Evolutionary conservation across 352 stramenopile species (phyloP).

Genomic region (Blastocystis hominis): DNA sequence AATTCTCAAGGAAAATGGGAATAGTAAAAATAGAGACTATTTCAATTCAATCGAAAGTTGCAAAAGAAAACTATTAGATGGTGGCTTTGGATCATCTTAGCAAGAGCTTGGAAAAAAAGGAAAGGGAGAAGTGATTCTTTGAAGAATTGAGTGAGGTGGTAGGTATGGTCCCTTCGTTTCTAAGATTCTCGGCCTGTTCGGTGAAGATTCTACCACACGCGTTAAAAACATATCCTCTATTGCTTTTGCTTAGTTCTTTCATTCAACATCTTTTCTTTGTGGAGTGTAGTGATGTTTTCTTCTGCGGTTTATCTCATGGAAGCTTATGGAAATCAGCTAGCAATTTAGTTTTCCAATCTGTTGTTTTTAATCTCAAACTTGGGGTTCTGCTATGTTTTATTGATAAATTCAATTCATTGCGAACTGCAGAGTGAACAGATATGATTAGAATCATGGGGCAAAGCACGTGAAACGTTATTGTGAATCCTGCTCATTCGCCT

Average conservation of each 20-base stretch:
- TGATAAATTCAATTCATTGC: too few relatives aligned
- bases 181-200: not conserved
- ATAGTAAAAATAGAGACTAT: not conserved
- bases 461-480: too few relatives aligned
- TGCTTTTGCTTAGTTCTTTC: not conserved
- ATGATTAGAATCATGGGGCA: too few relatives aligned
- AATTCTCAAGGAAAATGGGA: not conserved
- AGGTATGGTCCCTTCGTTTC: not conserved
- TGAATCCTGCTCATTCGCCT: too few relatives aligned
- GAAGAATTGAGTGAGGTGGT: too few relatives aligned
- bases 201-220: not conserved
- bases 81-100: not conserved
- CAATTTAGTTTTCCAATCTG: constrained; percentile 20
- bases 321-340: constrained; percentile 17
- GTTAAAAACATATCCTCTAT: constrained; percentile 9
- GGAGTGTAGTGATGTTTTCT: constrained; percentile 23
- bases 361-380: too few relatives aligned
- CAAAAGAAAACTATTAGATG: not conserved
- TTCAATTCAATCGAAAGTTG: not conserved
- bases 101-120: too few relatives aligned
- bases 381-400: too few relatives aligned
- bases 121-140: too few relatives aligned
- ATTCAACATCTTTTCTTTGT: constrained; percentile 24
- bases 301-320: constrained; percentile 19
- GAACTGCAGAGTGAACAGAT: too few relatives aligned